A percentile compares a stretch with the other conserved stretches of the same genome.
Evolutionary conservation across 192 early-diverging fungal species (phyloP).

Genomic region (Coemansia sp.): DNA sequence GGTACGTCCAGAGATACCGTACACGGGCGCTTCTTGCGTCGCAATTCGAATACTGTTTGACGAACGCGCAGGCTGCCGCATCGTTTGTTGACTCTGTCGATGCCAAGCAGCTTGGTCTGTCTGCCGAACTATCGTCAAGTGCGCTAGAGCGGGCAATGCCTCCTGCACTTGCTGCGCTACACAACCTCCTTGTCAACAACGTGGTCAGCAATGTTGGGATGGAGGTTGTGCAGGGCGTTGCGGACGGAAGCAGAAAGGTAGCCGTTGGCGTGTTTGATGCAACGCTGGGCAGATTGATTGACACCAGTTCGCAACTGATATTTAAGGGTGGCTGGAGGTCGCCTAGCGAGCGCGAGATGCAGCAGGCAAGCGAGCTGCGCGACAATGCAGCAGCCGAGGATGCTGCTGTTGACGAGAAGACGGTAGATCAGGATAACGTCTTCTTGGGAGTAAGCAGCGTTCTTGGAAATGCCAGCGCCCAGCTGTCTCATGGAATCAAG

Average conservation of each 20-base stretch:
- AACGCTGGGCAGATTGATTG: slow-evolving; percentile 40
- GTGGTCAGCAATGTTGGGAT: slow-evolving; percentile 39
- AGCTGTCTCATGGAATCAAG: slow-evolving; percentile 44
- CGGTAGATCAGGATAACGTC: slow-evolving; percentile 1
- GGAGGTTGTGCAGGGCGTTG: slow-evolving; percentile 54
- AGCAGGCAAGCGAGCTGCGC: background rate
- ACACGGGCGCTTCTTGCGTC: slow-evolving; percentile 37
- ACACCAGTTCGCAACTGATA: slow-evolving; percentile 32
- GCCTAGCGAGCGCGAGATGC: slow-evolving; percentile 32
- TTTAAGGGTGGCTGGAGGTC: slow-evolving; percentile 28
- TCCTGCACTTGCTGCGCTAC: slow-evolving; percentile 27
- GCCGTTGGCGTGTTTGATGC: slow-evolving; percentile 54
- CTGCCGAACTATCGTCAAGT: slow-evolving; percentile 31
- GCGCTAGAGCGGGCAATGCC: slow-evolving; percentile 24
- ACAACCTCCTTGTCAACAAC: slow-evolving; percentile 37
- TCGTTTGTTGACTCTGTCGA: slow-evolving; percentile 48
- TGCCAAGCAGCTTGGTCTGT: slow-evolving; percentile 37
- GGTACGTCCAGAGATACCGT: slow-evolving; percentile 55
- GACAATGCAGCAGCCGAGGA: background rate
- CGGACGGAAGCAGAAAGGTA: slow-evolving; percentile 51
- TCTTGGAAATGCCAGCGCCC: slow-evolving; percentile 33
- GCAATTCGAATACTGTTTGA: slow-evolving; percentile 55
- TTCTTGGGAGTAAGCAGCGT: slow-evolving; percentile 26
- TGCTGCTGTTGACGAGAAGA: slow-evolving; percentile 12
- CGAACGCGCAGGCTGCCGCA: slow-evolving; percentile 40